Evolutionary conservation across 305 asterid species (phyloP), one percentile per base, ranked within the genome.

Genomic region (Fraxinus velutina): DNA sequence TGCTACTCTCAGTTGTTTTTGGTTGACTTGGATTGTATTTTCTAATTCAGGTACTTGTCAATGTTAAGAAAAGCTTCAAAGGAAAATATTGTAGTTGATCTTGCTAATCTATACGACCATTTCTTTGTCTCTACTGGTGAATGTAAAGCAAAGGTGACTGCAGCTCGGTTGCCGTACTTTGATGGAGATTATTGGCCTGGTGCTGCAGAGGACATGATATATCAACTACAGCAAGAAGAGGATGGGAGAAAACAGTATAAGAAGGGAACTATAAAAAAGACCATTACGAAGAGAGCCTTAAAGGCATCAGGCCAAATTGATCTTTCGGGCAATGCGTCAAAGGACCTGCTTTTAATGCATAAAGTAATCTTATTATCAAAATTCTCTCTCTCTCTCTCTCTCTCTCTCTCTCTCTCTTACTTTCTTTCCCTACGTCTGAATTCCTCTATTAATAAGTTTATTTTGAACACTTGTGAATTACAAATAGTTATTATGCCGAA

Each of bases 171-270:
- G 86, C 99, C 99, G 39, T 94, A 96, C 83, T 96, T 96, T 80
- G 97, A 94, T 85, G 99, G 97, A 77, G 99, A 96, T 86, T 96
- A 96, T 83, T 96, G 98, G 98, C 99, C 99, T 80, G 98, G 97
- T 86, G 98, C 99, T 80, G 99, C 99, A 0, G 99, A 96, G 90
- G 97, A 96, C 81, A 93, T 92, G 87, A 87, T 96, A 81, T 86
- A 79, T 84, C 95, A 92, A 86, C 90, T 96, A 81, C 98, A 91
- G 78, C 97, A 96, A 87, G 98, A 94, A 83, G 97, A 94, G 78
- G 99, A 93, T 83, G 98, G 95, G 64, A 91, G 91, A 82, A 93
- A 94, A 78, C 95, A 84, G 78, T 76, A 81, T 82, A 95, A 96
- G 88, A 96, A 92, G 90, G 97, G 98, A 70, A 83, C 82, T 34